A percentile compares a stretch with the other conserved stretches of the same genome.
Conservation (phyloP, 306 rosid genomes). For the Myrica gale region DNA sequence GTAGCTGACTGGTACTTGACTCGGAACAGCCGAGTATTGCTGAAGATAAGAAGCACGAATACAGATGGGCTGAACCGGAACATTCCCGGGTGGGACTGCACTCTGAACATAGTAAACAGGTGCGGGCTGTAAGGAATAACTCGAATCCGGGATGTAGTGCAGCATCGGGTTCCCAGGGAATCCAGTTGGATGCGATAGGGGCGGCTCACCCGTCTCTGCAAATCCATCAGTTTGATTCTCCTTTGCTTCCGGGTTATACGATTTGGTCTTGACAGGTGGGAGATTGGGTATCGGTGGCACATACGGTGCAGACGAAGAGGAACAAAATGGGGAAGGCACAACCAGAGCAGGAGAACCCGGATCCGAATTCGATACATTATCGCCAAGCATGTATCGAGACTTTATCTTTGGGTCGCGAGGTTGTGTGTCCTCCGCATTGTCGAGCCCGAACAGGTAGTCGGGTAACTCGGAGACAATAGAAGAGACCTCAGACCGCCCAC, state of each 20-base stretch:
- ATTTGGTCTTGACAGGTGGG: constrained; percentile 77
- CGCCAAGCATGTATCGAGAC: constrained; percentile 35
- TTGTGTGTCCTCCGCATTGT: constrained; percentile 57
- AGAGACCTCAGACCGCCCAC: constrained; percentile 81
- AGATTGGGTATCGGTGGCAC: constrained; percentile 59
- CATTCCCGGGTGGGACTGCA: constrained; percentile 39
- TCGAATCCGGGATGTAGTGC: constrained; percentile 43
- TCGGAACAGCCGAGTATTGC: constrained; percentile 36
- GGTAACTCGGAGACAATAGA: constrained; percentile 88
- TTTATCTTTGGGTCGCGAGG: constrained; percentile 35
- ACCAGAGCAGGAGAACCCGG: constrained; percentile 81
- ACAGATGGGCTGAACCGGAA: constrained; percentile 43
- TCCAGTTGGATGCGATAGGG: constrained; percentile 24
- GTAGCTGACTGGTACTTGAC: constrained; percentile 58
- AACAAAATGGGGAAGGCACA: constrained; percentile 50
- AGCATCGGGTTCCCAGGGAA: constrained; percentile 32
- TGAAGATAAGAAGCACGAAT: constrained; percentile 46
- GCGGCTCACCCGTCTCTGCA: constrained; percentile 30
- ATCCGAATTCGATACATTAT: constrained; percentile 61
- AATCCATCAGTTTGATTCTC: constrained; percentile 28
- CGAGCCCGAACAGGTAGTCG: constrained; percentile 85
- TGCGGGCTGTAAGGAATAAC: constrained; percentile 23
- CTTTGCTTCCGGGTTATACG: constrained; percentile 35
- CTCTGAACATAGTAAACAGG: constrained; percentile 45
- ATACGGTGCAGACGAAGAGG: constrained; percentile 53